Evolutionary conservation across 345 rosid species (phyloP).

Genomic region (Salix udensis): DNA sequence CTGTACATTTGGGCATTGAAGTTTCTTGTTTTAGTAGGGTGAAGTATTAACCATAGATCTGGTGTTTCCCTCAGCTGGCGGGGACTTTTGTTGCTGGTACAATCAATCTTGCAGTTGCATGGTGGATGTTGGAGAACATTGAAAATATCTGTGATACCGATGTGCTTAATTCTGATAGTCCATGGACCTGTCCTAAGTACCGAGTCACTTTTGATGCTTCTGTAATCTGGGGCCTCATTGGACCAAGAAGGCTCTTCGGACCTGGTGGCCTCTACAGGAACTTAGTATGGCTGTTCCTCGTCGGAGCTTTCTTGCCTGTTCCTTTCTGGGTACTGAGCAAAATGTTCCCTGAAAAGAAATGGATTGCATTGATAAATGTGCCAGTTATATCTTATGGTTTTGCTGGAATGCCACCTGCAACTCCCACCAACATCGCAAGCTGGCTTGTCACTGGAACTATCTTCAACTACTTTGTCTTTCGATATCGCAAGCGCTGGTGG

Average conservation of each 20-base stretch:
- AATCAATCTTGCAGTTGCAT: constrained; percentile 89
- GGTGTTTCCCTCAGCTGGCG: constrained; percentile 43
- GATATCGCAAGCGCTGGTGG: constrained; percentile 93
- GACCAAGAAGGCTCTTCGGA: constrained; percentile 82
- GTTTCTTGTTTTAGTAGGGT: too few relatives aligned
- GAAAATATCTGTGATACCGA: constrained; percentile 78
- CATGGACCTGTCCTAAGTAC: constrained; percentile 99
- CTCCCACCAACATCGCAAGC: constrained; percentile 97
- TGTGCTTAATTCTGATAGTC: constrained; percentile 70
- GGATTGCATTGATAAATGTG: constrained; percentile 92
- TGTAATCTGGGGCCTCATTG: constrained; percentile 94
- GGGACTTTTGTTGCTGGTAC: constrained; percentile 77
- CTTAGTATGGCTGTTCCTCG: constrained; percentile 89
- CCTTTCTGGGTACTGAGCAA: constrained; percentile 87
- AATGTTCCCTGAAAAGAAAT: constrained; percentile 81
- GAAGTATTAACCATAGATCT: neutral
- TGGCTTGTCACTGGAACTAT: constrained; percentile 89
- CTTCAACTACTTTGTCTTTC: constrained; percentile 92
- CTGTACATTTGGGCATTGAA: neutral
- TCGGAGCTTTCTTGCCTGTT: constrained; percentile 89
- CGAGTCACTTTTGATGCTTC: constrained; percentile 95
- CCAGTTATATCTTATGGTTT: constrained; percentile 95
- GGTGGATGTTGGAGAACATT: constrained; percentile 99
- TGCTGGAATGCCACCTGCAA: constrained; percentile 99
- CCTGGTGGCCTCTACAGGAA: constrained; percentile 89